Conservation (phyloP, 805 yeast genomes). For the Brettanomyces custersianus region DNA sequence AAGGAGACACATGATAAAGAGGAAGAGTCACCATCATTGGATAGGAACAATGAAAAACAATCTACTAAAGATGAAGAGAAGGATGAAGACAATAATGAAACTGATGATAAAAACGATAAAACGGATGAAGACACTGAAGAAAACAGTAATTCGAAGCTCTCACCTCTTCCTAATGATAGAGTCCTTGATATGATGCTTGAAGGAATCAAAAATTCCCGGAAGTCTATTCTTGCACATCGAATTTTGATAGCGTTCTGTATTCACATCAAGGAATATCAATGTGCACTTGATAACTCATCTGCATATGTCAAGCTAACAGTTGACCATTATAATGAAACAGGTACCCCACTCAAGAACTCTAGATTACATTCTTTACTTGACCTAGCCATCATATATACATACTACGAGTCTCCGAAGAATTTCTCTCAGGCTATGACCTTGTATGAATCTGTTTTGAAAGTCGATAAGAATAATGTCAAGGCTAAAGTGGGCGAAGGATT, state of each 20-base stretch:
- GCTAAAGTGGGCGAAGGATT: slow-evolving; percentile 80
- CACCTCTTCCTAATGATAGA: slow-evolving; percentile 26
- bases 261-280: slow-evolving; percentile 52
- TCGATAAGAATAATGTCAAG: slow-evolving; percentile 30
- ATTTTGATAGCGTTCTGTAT: slow-evolving; percentile 54
- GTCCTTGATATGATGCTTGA: slow-evolving; percentile 29
- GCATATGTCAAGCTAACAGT: slow-evolving; percentile 51
- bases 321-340: slow-evolving; percentile 34
- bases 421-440: slow-evolving; percentile 63
- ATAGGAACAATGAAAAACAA: no score
- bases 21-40: no score
- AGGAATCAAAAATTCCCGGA: slow-evolving; percentile 27
- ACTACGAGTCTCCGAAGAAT: slow-evolving; percentile 86
- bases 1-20: slow-evolving; percentile 3
- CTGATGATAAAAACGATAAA: not conserved
- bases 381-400: slow-evolving; percentile 70
- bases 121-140: slow-evolving; percentile 3
- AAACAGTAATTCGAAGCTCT: not conserved
- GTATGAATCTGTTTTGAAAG: slow-evolving; percentile 50
- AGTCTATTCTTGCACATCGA: slow-evolving; percentile 53
- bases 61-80: not conserved
- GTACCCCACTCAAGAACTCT: slow-evolving; percentile 40
- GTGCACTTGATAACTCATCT: slow-evolving; percentile 51
- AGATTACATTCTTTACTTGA: slow-evolving; percentile 52
- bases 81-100: not conserved